Conservation (phyloP, 495 filamentous ascomycete genomes). For the Penicillium canariense region DNA sequence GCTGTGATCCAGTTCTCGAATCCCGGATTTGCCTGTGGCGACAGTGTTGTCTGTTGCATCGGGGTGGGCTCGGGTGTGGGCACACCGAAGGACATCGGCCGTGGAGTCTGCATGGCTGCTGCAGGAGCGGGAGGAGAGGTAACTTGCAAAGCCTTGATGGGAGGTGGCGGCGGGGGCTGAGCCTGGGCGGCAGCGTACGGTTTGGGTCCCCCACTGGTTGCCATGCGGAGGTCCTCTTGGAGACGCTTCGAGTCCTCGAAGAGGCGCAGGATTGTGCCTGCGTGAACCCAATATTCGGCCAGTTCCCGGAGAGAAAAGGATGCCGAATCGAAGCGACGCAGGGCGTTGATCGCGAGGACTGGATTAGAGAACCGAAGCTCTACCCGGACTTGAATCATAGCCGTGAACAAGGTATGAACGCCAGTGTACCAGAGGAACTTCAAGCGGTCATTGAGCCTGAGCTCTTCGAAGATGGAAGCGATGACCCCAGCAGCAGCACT, state of each 20-base stretch:
- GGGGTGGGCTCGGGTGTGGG: constrained; percentile 36
- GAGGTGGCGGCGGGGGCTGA: constrained; percentile 5
- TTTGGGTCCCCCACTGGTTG: constrained; percentile 38
- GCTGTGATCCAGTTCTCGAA: constrained; percentile 43
- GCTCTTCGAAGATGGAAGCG: constrained; percentile 48
- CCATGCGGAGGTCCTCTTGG: constrained; percentile 43
- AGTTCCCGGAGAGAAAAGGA: constrained; percentile 46
- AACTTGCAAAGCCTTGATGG: constrained; percentile 20
- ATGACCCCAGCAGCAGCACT: constrained; percentile 48
- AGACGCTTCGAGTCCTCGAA: constrained; percentile 49
- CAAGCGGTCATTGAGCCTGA: constrained; percentile 49
- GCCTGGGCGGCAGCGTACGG: constrained; percentile 23
- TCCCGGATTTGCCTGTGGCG: constrained; percentile 28
- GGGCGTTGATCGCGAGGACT: constrained; percentile 47
- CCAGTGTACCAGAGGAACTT: constrained; percentile 49
- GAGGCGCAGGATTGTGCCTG: constrained; percentile 44
- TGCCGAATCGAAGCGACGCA: constrained; percentile 47
- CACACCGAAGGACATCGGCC: constrained; percentile 35
- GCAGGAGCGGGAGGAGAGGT: constrained; percentile 21
- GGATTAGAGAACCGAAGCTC: constrained; percentile 51
- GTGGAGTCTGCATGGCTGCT: constrained; percentile 24
- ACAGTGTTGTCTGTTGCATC: constrained; percentile 25
- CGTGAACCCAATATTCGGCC: constrained; percentile 46
- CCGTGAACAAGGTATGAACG: constrained; percentile 47
- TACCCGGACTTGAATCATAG: constrained; percentile 51